These are phyloP conservation scores for Parafenestella ontariensis DNA, from an alignment of 2,329 filamentous ascomycete genomes.

Conservation along the genomic window DNA sequence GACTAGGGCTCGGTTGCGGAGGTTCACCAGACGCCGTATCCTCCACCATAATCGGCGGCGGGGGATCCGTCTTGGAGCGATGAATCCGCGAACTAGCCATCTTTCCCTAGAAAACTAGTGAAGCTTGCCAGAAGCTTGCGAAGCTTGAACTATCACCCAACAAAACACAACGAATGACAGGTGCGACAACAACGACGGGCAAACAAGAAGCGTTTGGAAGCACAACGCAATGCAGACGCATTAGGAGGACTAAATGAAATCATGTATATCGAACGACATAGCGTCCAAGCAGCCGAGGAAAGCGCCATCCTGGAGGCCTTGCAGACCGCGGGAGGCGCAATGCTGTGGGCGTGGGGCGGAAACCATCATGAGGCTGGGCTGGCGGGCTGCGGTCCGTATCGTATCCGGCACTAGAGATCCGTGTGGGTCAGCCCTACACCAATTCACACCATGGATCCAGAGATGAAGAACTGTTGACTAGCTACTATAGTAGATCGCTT, in stretches of 20 bases:
- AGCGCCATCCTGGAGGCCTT: slow-evolving; percentile 9
- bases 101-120: neutral
- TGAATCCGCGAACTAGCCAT: slow-evolving; percentile 11
- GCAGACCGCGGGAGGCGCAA: slow-evolving; percentile 1
- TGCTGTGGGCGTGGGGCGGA: slow-evolving; percentile 8
- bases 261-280: neutral
- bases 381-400: neutral
- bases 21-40: slow-evolving; percentile 37
- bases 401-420: neutral
- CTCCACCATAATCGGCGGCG: slow-evolving; percentile 46
- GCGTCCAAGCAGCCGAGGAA: neutral
- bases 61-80: slow-evolving; percentile 31
- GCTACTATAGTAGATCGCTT: neutral
- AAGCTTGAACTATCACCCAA: neutral
- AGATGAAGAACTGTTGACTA: no score
- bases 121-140: neutral
- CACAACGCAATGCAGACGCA: neutral
- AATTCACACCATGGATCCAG: neutral
- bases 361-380: slow-evolving; percentile 11
- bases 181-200: neutral
- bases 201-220: neutral
- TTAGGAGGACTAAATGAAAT: neutral
- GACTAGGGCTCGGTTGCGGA: slow-evolving; percentile 30
- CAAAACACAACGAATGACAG: neutral
- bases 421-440: neutral